Base-by-base conservation (phyloP, 2,329 filamentous ascomycete genomes). In the Botryotinia globosa region DNA sequence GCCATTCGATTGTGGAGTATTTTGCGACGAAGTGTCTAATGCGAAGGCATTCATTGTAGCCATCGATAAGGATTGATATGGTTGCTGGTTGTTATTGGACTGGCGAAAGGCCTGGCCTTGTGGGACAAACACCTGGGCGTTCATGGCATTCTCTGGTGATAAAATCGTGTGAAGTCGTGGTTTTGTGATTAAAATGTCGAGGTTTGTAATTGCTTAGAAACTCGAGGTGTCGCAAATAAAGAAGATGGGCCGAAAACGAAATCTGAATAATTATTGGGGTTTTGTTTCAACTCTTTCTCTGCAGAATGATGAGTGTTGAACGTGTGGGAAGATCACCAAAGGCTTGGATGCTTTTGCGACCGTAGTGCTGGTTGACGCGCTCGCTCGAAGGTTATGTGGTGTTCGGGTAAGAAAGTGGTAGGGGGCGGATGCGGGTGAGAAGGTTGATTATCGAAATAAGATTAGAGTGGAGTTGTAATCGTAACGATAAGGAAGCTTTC, bases 81-180 rank as follows among this genome's bases (percentile, higher is more conserved):
- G 56, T 59, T 76, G 75, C 65, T 80, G 77, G 29, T 73, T 54
- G 62, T 75, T 77, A 78, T 80, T 80, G 58, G 78, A 74, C 61
- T 76, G 73, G 74, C 78, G 78, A 75, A 77, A 80, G 72, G 77
- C 69, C 77, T 76, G 78, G 56, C 77, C 78, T 74, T 78, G 76
- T 74, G 79, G 79, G 72, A 77, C 75, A 74, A 79, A 81, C 69
- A 73, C 74, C 64, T 77, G 76, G 77, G 79, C 75, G 73, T 79
- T 80, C 80, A 81, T 81, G 74, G 80, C 79, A 80, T 81, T 75
- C 77, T 80, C 79, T 75, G 77, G 76, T 76, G 74, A 65, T 59
- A 73, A 66, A 72, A 48, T 74, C 73, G 77, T 74, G 76, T 74
- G 18, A 42, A 74, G 76, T 72, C 45, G 56, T 73, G 73, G 66